A percentile compares a stretch with the other conserved stretches of the same genome.
Conservation (phyloP, 73 alveolate genomes). For the Tetrahymena borealis region DNA sequence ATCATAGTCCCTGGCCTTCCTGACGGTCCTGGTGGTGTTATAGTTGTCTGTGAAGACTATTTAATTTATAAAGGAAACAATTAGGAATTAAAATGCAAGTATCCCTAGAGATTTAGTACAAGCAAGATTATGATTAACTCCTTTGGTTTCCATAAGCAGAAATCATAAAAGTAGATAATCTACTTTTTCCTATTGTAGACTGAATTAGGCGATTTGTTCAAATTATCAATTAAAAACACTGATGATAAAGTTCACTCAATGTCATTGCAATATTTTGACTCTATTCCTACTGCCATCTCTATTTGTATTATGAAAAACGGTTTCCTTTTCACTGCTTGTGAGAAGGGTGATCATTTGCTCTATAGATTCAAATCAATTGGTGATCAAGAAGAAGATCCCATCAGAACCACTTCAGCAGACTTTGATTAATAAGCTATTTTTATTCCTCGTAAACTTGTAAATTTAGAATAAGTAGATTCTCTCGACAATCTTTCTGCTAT, state of each 20-base stretch:
- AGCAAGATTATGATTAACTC: slow-evolving; percentile 36
- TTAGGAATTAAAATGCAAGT: slow-evolving; percentile 24
- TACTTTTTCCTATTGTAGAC: slow-evolving; percentile 85
- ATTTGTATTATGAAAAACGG: slow-evolving; percentile 84
- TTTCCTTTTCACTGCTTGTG: slow-evolving; percentile 92
- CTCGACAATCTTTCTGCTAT: slow-evolving; percentile 64
- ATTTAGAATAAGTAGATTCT: slow-evolving; percentile 50
- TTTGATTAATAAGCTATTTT: slow-evolving; percentile 42
- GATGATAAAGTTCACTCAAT: slow-evolving; percentile 69
- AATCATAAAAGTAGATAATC: not conserved
- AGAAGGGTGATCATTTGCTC: slow-evolving; percentile 88
- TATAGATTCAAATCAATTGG: slow-evolving; percentile 73
- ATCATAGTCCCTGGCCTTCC: slow-evolving; percentile 87
- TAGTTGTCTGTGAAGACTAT: slow-evolving; percentile 56
- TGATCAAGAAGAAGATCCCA: slow-evolving; percentile 71
- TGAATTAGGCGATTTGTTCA: slow-evolving; percentile 97
- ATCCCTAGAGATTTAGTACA: slow-evolving; percentile 33
- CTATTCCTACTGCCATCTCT: slow-evolving; percentile 82
- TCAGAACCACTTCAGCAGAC: slow-evolving; percentile 59
- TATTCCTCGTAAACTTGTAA: slow-evolving; percentile 46
- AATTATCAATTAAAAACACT: slow-evolving; percentile 55
- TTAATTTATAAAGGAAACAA: slow-evolving; percentile 46
- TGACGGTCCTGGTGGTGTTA: slow-evolving; percentile 96
- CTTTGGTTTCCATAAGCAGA: slow-evolving; percentile 27
- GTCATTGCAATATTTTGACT: slow-evolving; percentile 84